phyloP scores from a whole-genome alignment of 2,329 filamentous ascomycete species.

The Ilyonectria robusta region DNA sequence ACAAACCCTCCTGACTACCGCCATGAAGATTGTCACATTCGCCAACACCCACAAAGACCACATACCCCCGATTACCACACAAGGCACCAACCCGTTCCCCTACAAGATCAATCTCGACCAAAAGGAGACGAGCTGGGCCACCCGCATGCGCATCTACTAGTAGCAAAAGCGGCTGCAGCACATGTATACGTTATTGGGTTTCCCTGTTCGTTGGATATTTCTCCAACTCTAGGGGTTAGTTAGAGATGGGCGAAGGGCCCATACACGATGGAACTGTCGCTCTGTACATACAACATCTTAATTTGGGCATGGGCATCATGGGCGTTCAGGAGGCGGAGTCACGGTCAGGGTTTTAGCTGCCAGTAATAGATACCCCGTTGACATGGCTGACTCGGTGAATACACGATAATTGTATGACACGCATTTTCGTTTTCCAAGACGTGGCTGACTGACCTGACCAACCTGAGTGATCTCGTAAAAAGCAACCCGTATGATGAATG shows the following conservation, averaged over 20 bases:
- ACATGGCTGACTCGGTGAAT: conserved; percentile 16
- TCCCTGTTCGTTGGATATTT: background rate
- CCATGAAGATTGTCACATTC: conserved; percentile 89
- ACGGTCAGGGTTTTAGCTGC: conserved; percentile 27
- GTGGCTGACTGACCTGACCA: background rate
- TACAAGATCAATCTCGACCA: conserved; percentile 94
- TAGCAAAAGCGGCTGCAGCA: background rate
- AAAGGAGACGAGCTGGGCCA: conserved; percentile 81
- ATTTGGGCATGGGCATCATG: conserved; percentile 20
- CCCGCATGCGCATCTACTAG: conserved; percentile 82
- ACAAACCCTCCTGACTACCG: conserved; percentile 87
- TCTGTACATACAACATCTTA: conserved; percentile 20
- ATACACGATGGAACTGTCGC: background rate
- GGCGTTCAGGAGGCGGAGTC: conserved; percentile 38
- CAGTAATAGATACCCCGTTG: conserved; percentile 45
- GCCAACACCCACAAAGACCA: conserved; percentile 94
- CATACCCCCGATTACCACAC: conserved; percentile 96
- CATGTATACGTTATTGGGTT: background rate
- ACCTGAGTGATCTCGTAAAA: background rate
- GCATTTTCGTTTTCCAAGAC: background rate
- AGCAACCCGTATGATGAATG: background rate
- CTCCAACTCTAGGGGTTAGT: background rate
- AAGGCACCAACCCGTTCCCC: conserved; percentile 93
- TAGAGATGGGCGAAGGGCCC: background rate
- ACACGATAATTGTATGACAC: background rate